Percentiles rank a stretch among this genome's conserved stretches.
Conservation (phyloP, 352 stramenopile genomes). For the Pythium folliculosum region DNA sequence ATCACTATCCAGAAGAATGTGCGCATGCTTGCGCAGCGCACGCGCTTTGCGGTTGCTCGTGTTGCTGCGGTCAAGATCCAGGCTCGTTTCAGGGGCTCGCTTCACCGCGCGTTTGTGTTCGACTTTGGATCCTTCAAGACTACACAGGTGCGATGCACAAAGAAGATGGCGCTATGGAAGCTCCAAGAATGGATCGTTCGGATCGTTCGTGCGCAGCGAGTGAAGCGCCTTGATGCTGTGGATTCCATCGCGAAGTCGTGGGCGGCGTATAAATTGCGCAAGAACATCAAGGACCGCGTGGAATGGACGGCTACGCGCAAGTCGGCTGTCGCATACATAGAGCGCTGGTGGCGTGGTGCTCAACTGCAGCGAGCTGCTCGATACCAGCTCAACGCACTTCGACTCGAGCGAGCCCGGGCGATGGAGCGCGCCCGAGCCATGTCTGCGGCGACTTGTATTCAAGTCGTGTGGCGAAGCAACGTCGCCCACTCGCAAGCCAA, state of each 20-base stretch:
- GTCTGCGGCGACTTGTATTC: slow-evolving; percentile 1
- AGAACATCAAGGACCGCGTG: neutral
- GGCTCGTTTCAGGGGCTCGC: slow-evolving; percentile 38
- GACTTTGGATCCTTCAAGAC: slow-evolving; percentile 42
- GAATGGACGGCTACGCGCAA: neutral
- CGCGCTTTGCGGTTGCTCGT: neutral
- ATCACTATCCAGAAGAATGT: slow-evolving; percentile 25
- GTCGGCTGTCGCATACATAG: slow-evolving; percentile 6
- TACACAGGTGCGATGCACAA: slow-evolving; percentile 9
- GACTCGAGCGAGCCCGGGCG: slow-evolving; percentile 1
- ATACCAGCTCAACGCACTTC: slow-evolving; percentile 1
- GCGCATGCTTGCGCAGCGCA: slow-evolving; percentile 8
- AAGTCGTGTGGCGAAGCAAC: slow-evolving; percentile 12
- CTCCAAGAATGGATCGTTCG: slow-evolving; percentile 13
- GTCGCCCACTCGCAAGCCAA: neutral
- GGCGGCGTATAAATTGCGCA: slow-evolving; percentile 6
- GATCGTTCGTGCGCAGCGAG: neutral
- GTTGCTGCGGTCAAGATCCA: slow-evolving; percentile 30
- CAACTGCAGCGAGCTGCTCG: neutral
- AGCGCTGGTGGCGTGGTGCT: slow-evolving; percentile 29
- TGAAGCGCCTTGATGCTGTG: slow-evolving; percentile 8
- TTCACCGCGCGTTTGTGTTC: slow-evolving; percentile 36
- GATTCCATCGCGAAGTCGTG: slow-evolving; percentile 15
- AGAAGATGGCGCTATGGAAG: slow-evolving; percentile 28
- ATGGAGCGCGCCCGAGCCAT: slow-evolving; percentile 3